These are phyloP conservation scores for Anaeromyces robustus DNA, from an alignment of 192 early-diverging fungal genomes.

Conservation along the genomic window DNA sequence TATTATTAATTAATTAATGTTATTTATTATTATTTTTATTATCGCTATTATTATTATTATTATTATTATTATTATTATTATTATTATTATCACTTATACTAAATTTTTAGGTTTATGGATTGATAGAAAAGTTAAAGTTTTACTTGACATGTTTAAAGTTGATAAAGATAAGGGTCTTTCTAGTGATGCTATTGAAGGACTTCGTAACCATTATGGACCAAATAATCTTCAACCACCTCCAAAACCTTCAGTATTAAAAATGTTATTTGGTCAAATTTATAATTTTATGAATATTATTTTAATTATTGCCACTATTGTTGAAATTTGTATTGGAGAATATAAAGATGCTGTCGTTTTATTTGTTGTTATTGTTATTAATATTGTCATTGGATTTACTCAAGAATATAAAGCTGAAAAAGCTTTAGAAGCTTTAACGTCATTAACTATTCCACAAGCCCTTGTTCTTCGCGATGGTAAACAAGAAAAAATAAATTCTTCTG, in stretches of 20 bases:
- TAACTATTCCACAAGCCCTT: slow-evolving; percentile 65
- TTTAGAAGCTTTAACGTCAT: slow-evolving; percentile 77
- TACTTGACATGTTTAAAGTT: slow-evolving; percentile 72
- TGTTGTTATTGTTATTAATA: slow-evolving; percentile 45
- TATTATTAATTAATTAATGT: no score
- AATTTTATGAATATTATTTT: slow-evolving; percentile 59
- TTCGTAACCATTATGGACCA: slow-evolving; percentile 64
- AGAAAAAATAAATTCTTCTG: slow-evolving; percentile 53
- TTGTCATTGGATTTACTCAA: slow-evolving; percentile 61
- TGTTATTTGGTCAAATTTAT: slow-evolving; percentile 75
- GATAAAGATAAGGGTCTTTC: slow-evolving; percentile 49
- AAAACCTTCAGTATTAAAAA: slow-evolving; percentile 41
- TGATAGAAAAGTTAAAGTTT: slow-evolving; percentile 75
- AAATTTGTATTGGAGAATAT: neutral
- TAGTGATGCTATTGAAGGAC: slow-evolving; percentile 27
- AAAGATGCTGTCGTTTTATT: neutral
- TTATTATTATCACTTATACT: no score
- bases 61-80: no score
- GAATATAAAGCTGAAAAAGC: slow-evolving; percentile 91
- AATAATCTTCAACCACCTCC: slow-evolving; percentile 76
- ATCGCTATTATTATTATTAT: no score
- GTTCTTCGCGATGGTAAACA: slow-evolving; percentile 73
- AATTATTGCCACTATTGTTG: slow-evolving; percentile 1
- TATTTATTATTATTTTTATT: no score
- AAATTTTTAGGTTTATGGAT: slow-evolving; percentile 8